Evolutionary conservation across 1,284 basidiomycete genomes (phyloP).

Genomic region (Bondarzewia mesenterica): DNA sequence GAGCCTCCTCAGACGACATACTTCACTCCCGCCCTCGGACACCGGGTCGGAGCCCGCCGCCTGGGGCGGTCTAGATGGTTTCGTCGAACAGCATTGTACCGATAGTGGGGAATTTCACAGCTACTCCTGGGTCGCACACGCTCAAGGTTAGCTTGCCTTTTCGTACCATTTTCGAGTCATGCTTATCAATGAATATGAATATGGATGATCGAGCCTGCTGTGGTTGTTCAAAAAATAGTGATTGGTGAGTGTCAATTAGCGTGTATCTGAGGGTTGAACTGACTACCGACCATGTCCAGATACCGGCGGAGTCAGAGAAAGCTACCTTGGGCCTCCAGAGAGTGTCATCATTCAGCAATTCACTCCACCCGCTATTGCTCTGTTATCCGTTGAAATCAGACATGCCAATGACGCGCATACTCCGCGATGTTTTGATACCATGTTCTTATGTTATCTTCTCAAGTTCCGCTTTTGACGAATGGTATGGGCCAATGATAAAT

Average conservation of each 20-base stretch:
- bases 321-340: slow-evolving; percentile 58
- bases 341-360: slow-evolving; percentile 26
- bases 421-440: no score
- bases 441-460: no score
- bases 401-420: no score
- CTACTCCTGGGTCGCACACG: slow-evolving; percentile 45
- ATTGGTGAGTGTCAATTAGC: slow-evolving; percentile 32
- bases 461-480: no score
- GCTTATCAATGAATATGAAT: slow-evolving; percentile 25
- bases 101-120: slow-evolving; percentile 30
- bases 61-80: slow-evolving; percentile 49
- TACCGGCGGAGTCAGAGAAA: slow-evolving; percentile 43
- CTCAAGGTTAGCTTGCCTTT: slow-evolving; percentile 34
- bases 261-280: not conserved
- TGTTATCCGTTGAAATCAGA: no score
- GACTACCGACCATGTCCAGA: slow-evolving; percentile 24
- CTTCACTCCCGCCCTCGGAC: slow-evolving; percentile 42
- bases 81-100: slow-evolving; percentile 43
- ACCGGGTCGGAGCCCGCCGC: slow-evolving; percentile 42
- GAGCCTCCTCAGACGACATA: slow-evolving; percentile 33
- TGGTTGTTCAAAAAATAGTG: slow-evolving; percentile 55
- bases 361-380: no score
- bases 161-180: not conserved
- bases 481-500: no score
- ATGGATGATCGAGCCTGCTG: slow-evolving; percentile 52